Base-by-base conservation (phyloP, 2,329 filamentous ascomycete genomes). In the Pseudogymnoascus verrucosus region DNA sequence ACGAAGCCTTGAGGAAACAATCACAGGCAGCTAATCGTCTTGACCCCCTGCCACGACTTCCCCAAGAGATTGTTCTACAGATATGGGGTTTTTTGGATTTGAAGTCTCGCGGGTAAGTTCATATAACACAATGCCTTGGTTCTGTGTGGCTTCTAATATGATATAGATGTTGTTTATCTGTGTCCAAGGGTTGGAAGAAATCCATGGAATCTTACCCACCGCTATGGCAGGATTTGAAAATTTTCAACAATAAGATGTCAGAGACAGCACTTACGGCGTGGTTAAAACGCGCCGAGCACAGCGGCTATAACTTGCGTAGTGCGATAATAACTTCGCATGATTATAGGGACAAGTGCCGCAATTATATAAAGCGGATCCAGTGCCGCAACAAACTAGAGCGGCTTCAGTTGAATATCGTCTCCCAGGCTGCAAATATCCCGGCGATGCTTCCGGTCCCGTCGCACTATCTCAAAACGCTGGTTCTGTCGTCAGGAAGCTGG, bases 181-280 rank as follows among this genome's bases (percentile, higher is more conserved):
- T 57, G 16, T 57, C 51, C n/a, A 57, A 57, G 51, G 51, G 51
- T 7, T 57, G 51, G 51, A 57, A 34, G 51, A 57, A 21, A 34
- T 57, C 28, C 10, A 34, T 57, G 51, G 51, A 57, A 57, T 57
- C 51, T 14, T 57, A 57, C 51, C 28, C 51, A 7, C 51, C 51
- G 10, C 51, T 57, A 34, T 57, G 51, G 51, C 51, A 57, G 5
- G 16, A 57, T 34, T 34, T 57, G 16, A 21, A 14, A 4, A 57
- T 57, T 14, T 34, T 12, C 12, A 28, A 51, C 28, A 57, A 21
- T 3, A 54, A 31, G 14, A 34, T 57, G 28, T 21, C 28, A 57
- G 51, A 34, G 34, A 5, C 28, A 34, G 28, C 51, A 34, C 28
- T 57, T 57, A 57, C 28, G 16, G 51, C 28, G 7, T 57, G 51